Conservation (phyloP, 768 basidiomycete species). For the Russula ochroleuca region DNA sequence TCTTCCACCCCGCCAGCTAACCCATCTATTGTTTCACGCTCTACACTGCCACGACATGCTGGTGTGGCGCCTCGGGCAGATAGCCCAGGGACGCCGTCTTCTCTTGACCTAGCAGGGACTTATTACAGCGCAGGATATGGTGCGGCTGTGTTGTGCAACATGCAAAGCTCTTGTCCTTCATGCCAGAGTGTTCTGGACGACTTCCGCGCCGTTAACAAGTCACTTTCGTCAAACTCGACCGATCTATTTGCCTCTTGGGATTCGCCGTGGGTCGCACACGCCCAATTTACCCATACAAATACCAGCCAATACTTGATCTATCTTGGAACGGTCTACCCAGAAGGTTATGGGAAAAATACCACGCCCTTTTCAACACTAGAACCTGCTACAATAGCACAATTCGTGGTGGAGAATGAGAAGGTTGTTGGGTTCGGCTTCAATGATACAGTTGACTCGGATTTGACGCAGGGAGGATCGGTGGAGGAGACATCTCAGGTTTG, state of each 20-base stretch:
- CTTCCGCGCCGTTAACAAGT: conserved; percentile 3
- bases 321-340: conserved; percentile 11
- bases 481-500: conserved; percentile 10
- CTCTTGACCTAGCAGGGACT: conserved; percentile 7
- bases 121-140: conserved; percentile 16
- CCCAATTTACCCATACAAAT: background rate
- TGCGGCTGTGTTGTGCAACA: conserved; percentile 1
- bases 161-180: conserved; percentile 1
- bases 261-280: background rate
- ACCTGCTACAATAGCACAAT: background rate
- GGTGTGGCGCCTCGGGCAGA: background rate
- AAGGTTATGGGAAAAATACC: conserved; percentile 17
- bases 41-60: background rate
- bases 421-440: conserved; percentile 6
- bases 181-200: conserved; percentile 11
- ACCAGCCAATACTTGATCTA: background rate
- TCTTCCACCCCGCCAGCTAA: no score
- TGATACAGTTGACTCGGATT: background rate
- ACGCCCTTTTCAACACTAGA: conserved; percentile 7
- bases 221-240: background rate
- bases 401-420: conserved; percentile 2
- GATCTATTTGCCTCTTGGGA: conserved; percentile 7
- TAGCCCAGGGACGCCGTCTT: background rate
- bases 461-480: background rate
- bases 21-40: background rate